These are phyloP conservation scores for Botryobasidium botryosum DNA, from an alignment of 768 basidiomycete genomes.

Conservation along the genomic window DNA sequence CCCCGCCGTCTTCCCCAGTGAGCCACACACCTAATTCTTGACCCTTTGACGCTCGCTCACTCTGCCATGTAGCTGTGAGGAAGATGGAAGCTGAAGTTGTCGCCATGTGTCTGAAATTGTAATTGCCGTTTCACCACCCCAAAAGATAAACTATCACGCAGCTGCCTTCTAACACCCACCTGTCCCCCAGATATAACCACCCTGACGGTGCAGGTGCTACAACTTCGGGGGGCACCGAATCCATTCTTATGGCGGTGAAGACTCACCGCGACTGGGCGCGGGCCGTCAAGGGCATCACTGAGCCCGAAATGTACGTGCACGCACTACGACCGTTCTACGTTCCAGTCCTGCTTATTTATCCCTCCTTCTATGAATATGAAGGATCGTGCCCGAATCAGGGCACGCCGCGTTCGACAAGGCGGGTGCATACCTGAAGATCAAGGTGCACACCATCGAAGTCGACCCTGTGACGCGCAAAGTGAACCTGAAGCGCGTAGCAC, in stretches of 20 bases:
- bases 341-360: neutral
- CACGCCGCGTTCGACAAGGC: slow-evolving; percentile 96
- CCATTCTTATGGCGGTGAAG: slow-evolving; percentile 90
- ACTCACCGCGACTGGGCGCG: slow-evolving; percentile 87
- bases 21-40: neutral
- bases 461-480: slow-evolving; percentile 61
- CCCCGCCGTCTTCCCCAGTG: slow-evolving; percentile 72
- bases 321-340: neutral
- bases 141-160: no score
- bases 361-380: slow-evolving; percentile 17
- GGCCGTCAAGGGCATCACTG: slow-evolving; percentile 67
- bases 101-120: slow-evolving; percentile 64
- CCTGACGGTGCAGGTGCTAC: slow-evolving; percentile 79
- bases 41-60: neutral
- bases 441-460: slow-evolving; percentile 75
- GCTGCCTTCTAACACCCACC: slow-evolving; percentile 4
- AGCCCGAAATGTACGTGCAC: slow-evolving; percentile 83
- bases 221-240: slow-evolving; percentile 92
- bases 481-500: slow-evolving; percentile 53
- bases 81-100: slow-evolving; percentile 98
- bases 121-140: slow-evolving; percentile 8
- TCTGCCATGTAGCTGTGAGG: slow-evolving; percentile 34
- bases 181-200: slow-evolving; percentile 49
- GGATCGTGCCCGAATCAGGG: slow-evolving; percentile 67
- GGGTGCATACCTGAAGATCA: slow-evolving; percentile 72